Percentiles rank a stretch among this genome's conserved stretches.
Conservation (phyloP, 2,329 filamentous ascomycete genomes). For the Xylaria sp. region DNA sequence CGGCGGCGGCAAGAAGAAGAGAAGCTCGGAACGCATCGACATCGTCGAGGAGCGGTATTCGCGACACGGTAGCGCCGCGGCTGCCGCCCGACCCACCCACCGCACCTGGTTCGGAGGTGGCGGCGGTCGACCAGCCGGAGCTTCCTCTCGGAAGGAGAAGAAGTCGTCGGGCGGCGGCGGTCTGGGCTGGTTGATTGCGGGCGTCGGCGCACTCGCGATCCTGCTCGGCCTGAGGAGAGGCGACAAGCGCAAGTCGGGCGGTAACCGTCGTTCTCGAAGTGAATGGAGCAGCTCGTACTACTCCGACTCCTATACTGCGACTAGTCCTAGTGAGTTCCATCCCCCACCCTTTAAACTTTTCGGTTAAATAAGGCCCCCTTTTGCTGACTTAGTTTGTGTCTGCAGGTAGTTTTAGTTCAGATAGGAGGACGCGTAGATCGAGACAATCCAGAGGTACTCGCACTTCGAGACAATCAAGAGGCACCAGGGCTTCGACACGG, state of each 20-base stretch:
- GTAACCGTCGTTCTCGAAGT: slow-evolving; percentile 56
- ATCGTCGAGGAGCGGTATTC: slow-evolving; percentile 72
- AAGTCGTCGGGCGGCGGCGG: slow-evolving; percentile 62
- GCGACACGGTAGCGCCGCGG: slow-evolving; percentile 58
- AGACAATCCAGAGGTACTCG: slow-evolving; percentile 44
- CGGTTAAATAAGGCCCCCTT: slow-evolving; percentile 28
- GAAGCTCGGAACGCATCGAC: slow-evolving; percentile 65
- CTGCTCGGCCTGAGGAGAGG: slow-evolving; percentile 65
- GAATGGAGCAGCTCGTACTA: slow-evolving; percentile 63
- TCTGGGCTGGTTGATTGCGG: slow-evolving; percentile 64
- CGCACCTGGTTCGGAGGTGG: slow-evolving; percentile 68
- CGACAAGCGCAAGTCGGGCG: slow-evolving; percentile 57
- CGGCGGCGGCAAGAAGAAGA: slow-evolving; percentile 64
- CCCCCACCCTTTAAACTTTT: slow-evolving; percentile 41
- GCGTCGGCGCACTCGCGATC: slow-evolving; percentile 62
- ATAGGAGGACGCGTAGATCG: slow-evolving; percentile 55
- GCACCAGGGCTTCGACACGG: slow-evolving; percentile 44
- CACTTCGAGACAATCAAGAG: slow-evolving; percentile 46
- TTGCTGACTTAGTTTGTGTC: slow-evolving; percentile 44
- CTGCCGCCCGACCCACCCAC: slow-evolving; percentile 62
- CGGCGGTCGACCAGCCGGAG: slow-evolving; percentile 55
- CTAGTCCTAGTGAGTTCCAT: slow-evolving; percentile 63
- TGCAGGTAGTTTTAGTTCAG: slow-evolving; percentile 60
- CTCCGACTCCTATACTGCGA: slow-evolving; percentile 64
- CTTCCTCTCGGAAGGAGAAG: slow-evolving; percentile 59